Evolutionary conservation across 1,284 basidiomycete genomes (phyloP), one percentile per base, ranked within the genome.

Genomic region (Cutaneotrichosporon sp.): DNA sequence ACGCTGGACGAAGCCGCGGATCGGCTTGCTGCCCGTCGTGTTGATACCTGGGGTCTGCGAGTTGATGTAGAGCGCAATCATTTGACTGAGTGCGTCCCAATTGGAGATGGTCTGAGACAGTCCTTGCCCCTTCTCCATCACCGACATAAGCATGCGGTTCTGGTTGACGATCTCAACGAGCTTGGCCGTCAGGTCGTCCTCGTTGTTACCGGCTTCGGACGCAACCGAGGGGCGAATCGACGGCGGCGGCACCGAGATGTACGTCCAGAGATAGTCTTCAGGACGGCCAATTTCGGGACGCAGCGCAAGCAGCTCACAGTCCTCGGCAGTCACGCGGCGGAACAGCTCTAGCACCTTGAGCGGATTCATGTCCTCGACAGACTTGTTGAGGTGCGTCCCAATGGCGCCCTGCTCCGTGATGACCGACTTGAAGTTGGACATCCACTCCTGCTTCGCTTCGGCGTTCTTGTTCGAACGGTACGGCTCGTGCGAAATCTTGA

Each of bases 221-320:
- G 91, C 90, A 1, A 99, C 97, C 6, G 94, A 97, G 0, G 97
- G 97, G 52, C 97, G 88, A 65, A 99, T 99, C 77, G 92, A 97
- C 47, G 97, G 94, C 0, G 97, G 97, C 21, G 97, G 97, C 16
- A 99, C 97, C 38, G 95, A 97, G 18, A 99, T 89, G 80, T 99
- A 99, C 80, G 98, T 96, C 97, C 97, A 99, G 64, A 99, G 88
- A 76, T 96, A 98, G 77, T 98, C 91, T 82, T 99, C 97, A 2
- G 97, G 97, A 62, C 97, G 84, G 61, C 95, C 95, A 73, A 89
- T 89, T 34, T 88, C 86, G 3, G 97, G 97, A 67, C 91, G 88
- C 61, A 99, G 82, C 0, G 96, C 95, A 10, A 99, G 85, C 56
- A 99, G 83, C 80, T 99, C 97, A 77, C 93, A 97, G 73, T 99